Evolutionary conservation across 805 yeast species (phyloP).

Genomic region (Hyphopichia homilentoma): DNA sequence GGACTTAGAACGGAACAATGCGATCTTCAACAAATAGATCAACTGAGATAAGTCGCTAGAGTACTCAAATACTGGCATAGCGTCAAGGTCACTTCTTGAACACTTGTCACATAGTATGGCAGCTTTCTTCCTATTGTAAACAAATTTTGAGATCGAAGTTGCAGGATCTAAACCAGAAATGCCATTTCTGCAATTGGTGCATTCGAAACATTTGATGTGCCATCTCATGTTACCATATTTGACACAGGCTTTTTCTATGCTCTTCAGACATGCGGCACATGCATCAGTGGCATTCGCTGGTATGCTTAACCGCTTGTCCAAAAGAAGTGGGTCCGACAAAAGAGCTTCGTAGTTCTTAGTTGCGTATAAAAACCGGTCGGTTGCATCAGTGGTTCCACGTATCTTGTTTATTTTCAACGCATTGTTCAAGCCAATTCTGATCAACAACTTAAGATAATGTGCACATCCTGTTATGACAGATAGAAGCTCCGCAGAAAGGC

Average conservation of each 20-base stretch:
- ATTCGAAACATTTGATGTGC: conserved; percentile 75
- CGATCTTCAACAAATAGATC: conserved; percentile 74
- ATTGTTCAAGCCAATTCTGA: conserved; percentile 73
- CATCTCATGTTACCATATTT: conserved; percentile 62
- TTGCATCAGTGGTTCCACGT: conserved; percentile 54
- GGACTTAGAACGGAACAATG: conserved; percentile 67
- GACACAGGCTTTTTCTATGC: conserved; percentile 83
- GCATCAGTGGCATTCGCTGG: conserved; percentile 67
- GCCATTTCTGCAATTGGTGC: conserved; percentile 52
- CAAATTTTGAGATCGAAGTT: conserved; percentile 33
- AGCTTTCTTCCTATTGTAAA: conserved; percentile 35
- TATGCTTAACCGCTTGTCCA: conserved; percentile 38
- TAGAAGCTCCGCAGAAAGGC: conserved; percentile 62
- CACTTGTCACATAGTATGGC: conserved; percentile 62
- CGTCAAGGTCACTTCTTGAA: conserved; percentile 47
- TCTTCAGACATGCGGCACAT: conserved; percentile 66
- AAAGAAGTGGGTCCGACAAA: conserved; percentile 5
- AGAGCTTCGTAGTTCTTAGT: conserved; percentile 14
- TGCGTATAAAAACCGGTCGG: conserved; percentile 54
- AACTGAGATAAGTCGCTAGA: conserved; percentile 73
- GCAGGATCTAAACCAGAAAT: conserved; percentile 5
- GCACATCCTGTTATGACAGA: conserved; percentile 88
- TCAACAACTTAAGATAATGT: conserved; percentile 81
- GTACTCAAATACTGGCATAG: no score
- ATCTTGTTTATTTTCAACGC: conserved; percentile 67